A percentile compares a stretch with the other conserved stretches of the same genome.
Evolutionary conservation across 257 asterid genomes (phyloP).

Genomic region (Fraxinus americana): DNA sequence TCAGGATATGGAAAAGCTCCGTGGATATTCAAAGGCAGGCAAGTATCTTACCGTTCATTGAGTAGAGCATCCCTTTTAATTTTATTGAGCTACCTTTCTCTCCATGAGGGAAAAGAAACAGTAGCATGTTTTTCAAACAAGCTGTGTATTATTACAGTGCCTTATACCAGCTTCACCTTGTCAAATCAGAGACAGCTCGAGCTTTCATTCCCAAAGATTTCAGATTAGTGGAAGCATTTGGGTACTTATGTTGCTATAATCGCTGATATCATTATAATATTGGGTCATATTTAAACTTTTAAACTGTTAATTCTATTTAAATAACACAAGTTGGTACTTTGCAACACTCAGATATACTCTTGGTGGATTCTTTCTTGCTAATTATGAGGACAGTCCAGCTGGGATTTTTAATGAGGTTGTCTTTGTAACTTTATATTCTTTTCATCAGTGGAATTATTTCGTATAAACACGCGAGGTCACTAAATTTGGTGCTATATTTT

Average conservation of each 20-base stretch:
- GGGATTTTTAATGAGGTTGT: constrained; percentile 89
- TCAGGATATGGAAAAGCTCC: constrained; percentile 80
- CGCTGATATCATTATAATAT: background rate
- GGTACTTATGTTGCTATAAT: constrained; percentile 46
- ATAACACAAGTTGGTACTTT: constrained; percentile 34
- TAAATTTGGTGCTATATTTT: constrained; percentile 24
- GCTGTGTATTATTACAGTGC: constrained; percentile 61
- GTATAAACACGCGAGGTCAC: constrained; percentile 31
- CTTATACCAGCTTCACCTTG: constrained; percentile 93
- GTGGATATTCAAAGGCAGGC: constrained; percentile 96
- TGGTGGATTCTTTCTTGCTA: constrained; percentile 97
- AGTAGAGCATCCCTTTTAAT: background rate
- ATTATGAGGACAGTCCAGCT: constrained; percentile 87
- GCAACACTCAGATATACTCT: constrained; percentile 70
- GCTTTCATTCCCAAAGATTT: constrained; percentile 88
- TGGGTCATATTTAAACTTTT: constrained; percentile 17
- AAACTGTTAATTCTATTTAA: constrained; percentile 16
- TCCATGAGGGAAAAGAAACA: background rate
- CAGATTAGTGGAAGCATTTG: constrained; percentile 91
- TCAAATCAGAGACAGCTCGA: constrained; percentile 92
- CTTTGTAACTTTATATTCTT: background rate
- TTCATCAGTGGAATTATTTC: constrained; percentile 8
- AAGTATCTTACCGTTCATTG: constrained; percentile 33
- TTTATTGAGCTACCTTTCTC: constrained; percentile 4
- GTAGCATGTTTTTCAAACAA: constrained; percentile 6